Conservation (phyloP, 345 rosid genomes). For the Corchorus olitorius region DNA sequence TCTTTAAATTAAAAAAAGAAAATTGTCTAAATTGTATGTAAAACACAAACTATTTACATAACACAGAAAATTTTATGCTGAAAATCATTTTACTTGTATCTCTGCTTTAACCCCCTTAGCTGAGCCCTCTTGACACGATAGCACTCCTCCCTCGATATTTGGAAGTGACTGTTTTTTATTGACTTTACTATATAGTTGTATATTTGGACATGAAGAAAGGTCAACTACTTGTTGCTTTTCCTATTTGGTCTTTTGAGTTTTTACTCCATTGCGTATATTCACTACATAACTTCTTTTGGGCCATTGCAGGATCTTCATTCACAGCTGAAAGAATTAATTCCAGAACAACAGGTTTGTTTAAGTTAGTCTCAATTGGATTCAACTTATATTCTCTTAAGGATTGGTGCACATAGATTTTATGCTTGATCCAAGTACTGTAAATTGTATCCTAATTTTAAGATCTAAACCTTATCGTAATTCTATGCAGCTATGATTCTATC, state of each 20-base stretch:
- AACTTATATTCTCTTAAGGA: neutral
- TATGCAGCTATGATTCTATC: neutral
- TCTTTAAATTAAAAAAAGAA: too few relatives aligned
- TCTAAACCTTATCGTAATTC: neutral
- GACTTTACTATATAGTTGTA: neutral
- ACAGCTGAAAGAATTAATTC: slow-evolving; percentile 89
- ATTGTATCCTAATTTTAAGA: neutral
- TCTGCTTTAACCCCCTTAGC: neutral
- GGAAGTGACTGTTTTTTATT: neutral
- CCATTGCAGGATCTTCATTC: slow-evolving; percentile 79
- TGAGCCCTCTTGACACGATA: neutral
- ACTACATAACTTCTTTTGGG: slow-evolving; percentile 7
- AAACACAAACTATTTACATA: too few relatives aligned
- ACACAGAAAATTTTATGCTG: too few relatives aligned
- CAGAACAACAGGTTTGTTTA: slow-evolving; percentile 80
- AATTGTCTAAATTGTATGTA: too few relatives aligned
- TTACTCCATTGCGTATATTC: slow-evolving; percentile 20
- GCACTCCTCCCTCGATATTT: neutral
- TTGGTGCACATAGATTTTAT: neutral
- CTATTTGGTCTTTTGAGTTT: neutral
- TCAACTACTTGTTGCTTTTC: slow-evolving; percentile 10
- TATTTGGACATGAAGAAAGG: neutral
- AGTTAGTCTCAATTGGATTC: neutral
- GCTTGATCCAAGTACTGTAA: neutral
- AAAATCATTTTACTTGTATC: neutral